A percentile compares a stretch with the other conserved stretches of the same genome.
phyloP scores from a whole-genome alignment of 306 rosid species.

The Mucuna pruriens region DNA sequence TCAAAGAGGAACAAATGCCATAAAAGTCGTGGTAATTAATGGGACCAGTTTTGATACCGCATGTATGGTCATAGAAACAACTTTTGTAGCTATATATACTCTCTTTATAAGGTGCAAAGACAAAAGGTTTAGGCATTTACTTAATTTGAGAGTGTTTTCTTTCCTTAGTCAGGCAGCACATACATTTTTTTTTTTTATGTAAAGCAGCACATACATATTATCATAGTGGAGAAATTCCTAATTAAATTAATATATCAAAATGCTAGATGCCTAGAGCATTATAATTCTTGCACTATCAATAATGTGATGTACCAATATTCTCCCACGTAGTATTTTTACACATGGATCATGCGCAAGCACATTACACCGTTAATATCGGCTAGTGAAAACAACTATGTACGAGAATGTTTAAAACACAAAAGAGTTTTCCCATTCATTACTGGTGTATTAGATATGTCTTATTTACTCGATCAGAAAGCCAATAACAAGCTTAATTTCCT shows the following conservation, averaged over 20 bases:
- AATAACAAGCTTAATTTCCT: neutral
- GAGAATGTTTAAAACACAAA: neutral
- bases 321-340: neutral
- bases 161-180: conserved; percentile 28
- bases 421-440: neutral
- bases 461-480: neutral
- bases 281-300: conserved; percentile 47
- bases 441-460: neutral
- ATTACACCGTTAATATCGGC: neutral
- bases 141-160: conserved; percentile 28
- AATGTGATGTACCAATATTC: conserved; percentile 18
- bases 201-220: too few relatives aligned
- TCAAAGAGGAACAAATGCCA: conserved; percentile 20
- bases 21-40: conserved; percentile 43
- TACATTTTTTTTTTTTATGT: too few relatives aligned
- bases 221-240: conserved; percentile 37
- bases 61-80: conserved; percentile 41
- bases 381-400: neutral
- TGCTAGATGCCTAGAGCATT: conserved; percentile 37
- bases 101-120: conserved; percentile 51
- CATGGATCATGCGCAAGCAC: conserved; percentile 18
- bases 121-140: conserved; percentile 38
- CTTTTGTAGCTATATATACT: conserved; percentile 42
- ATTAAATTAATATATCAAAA: conserved; percentile 43
- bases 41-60: conserved; percentile 64